Evolutionary conservation across 1,139 yeast species (phyloP).

Genomic region (Candida albicans): DNA sequence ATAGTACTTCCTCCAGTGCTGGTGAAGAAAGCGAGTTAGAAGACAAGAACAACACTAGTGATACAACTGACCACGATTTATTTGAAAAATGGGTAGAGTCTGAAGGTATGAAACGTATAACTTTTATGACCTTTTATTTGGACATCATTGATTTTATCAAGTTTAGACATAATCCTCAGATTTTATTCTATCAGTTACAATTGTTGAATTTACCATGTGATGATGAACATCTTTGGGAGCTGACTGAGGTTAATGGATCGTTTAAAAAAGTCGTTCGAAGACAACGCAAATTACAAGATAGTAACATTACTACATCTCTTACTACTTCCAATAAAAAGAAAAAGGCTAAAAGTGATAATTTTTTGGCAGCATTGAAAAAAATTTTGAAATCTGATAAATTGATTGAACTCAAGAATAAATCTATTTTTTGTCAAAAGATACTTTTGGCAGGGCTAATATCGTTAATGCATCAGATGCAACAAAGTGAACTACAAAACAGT

Average conservation of each 20-base stretch:
- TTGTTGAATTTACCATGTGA: slow-evolving; percentile 71
- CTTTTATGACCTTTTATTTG: slow-evolving; percentile 75
- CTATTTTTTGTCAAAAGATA: slow-evolving; percentile 59
- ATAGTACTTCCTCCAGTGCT: slow-evolving; percentile 26
- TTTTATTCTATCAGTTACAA: slow-evolving; percentile 73
- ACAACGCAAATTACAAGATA: slow-evolving; percentile 30
- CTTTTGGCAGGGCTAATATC: slow-evolving; percentile 71
- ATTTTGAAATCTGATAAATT: slow-evolving; percentile 26
- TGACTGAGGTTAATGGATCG: slow-evolving; percentile 38
- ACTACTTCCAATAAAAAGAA: slow-evolving; percentile 4
- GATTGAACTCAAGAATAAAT: slow-evolving; percentile 15
- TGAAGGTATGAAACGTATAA: slow-evolving; percentile 75
- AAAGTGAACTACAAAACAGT: slow-evolving; percentile 59
- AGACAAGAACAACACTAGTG: slow-evolving; percentile 16
- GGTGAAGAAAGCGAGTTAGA: slow-evolving; percentile 24
- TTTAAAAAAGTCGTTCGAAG: slow-evolving; percentile 40
- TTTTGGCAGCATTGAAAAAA: slow-evolving; percentile 36
- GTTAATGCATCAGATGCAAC: slow-evolving; percentile 73
- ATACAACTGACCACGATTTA: slow-evolving; percentile 28
- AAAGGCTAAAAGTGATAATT: slow-evolving; percentile 23
- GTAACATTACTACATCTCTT: background rate
- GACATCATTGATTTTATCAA: slow-evolving; percentile 80
- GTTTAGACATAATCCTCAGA: slow-evolving; percentile 70
- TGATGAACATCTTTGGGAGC: slow-evolving; percentile 72
- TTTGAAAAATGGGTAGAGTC: slow-evolving; percentile 68